phyloP scores from a whole-genome alignment of 306 rosid genomes.

The Abrus precatorius region DNA sequence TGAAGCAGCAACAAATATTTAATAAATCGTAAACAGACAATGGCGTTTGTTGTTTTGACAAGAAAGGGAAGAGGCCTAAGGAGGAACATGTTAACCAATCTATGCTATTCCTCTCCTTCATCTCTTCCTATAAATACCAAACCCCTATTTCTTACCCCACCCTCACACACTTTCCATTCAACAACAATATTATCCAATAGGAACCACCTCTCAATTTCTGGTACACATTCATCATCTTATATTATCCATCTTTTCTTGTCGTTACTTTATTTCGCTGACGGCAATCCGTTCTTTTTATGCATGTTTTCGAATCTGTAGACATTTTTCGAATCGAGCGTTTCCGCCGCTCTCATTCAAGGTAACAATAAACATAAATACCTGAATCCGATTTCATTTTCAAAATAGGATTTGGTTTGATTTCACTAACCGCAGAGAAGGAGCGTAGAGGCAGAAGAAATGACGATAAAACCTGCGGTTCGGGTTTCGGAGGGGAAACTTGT shows the following conservation, averaged over 20 bases:
- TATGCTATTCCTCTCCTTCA: background rate
- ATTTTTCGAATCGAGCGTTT: slow-evolving; percentile 34
- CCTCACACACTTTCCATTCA: slow-evolving; percentile 34
- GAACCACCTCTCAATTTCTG: slow-evolving; percentile 52
- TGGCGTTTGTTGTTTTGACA: background rate
- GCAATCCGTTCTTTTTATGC: slow-evolving; percentile 49
- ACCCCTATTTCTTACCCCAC: background rate
- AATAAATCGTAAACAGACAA: slow-evolving; percentile 11
- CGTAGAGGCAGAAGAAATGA: slow-evolving; percentile 58
- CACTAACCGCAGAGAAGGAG: slow-evolving; percentile 46
- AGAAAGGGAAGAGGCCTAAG: background rate
- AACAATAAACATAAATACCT: background rate
- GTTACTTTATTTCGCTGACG: slow-evolving; percentile 44
- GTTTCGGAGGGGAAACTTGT: slow-evolving; percentile 69
- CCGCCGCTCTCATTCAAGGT: slow-evolving; percentile 64
- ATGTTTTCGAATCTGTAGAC: slow-evolving; percentile 61
- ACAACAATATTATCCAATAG: background rate
- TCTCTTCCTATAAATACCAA: slow-evolving; percentile 71
- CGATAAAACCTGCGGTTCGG: slow-evolving; percentile 74
- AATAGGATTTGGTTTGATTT: background rate
- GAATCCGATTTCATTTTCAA: background rate
- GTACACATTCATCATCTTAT: slow-evolving; percentile 48
- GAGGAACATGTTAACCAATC: slow-evolving; percentile 44
- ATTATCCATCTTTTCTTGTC: background rate
- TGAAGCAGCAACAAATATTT: background rate